Percentiles rank a stretch among this genome's conserved stretches.
Conservation (phyloP, 1,139 yeast genomes). For the Insectozyma bohioensis region DNA sequence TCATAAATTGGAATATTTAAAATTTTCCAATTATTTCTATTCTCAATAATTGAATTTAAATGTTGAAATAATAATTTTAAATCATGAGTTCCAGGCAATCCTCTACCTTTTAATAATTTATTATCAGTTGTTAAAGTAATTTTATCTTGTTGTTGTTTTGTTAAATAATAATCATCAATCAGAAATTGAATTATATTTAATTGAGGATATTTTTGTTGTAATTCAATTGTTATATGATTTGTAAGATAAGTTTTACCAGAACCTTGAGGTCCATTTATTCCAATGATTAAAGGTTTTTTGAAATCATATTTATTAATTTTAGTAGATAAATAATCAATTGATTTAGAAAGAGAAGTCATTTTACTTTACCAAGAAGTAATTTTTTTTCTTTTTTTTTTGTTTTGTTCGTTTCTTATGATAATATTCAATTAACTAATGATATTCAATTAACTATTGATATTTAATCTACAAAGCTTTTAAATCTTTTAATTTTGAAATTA, state of each 20-base stretch:
- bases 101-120: constrained; percentile 69
- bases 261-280: constrained; percentile 89
- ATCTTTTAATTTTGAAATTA: constrained; percentile 76
- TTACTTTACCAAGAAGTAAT: too few species aligned
- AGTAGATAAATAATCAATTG: constrained; percentile 20
- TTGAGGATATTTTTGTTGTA: constrained; percentile 36
- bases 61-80: constrained; percentile 24
- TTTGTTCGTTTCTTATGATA: too few species aligned
- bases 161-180: constrained; percentile 83
- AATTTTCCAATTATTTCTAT: constrained; percentile 14
- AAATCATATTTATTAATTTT: constrained; percentile 4
- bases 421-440: too few species aligned
- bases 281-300: constrained; percentile 55
- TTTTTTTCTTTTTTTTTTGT: too few species aligned
- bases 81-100: constrained; percentile 95
- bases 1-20: constrained; percentile 70
- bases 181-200: constrained; percentile 59
- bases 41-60: constrained; percentile 18
- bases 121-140: constrained; percentile 47
- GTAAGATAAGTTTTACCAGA: constrained; percentile 83
- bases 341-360: constrained; percentile 20
- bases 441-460: too few species aligned
- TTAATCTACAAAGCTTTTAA: constrained; percentile 39
- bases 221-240: constrained; percentile 34
- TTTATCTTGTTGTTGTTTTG: constrained; percentile 55